These are phyloP conservation scores for Graphilbum ipis-grandicollis DNA, from an alignment of 2,329 filamentous ascomycete genomes.

Conservation along the genomic window DNA sequence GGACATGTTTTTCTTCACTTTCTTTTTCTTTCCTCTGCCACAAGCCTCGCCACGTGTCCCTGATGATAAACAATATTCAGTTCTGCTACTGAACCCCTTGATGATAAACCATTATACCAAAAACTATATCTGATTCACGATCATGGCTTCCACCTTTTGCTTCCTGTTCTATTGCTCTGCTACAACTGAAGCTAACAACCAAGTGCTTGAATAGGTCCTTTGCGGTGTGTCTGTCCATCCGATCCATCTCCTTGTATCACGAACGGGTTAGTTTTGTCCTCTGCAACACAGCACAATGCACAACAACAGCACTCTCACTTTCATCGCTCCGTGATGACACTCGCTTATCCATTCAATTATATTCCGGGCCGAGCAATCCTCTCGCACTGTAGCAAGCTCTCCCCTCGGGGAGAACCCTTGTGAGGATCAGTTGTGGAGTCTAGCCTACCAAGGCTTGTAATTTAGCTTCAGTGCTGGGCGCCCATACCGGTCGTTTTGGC, in stretches of 20 bases:
- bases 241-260: too few relatives aligned
- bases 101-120: conserved; percentile 43
- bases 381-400: conserved; percentile 43
- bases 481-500: conserved; percentile 39
- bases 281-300: too few relatives aligned
- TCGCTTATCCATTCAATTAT: conserved; percentile 67
- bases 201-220: not conserved
- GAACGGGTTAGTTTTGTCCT: not conserved
- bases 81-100: conserved; percentile 60
- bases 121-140: conserved; percentile 23
- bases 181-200: not conserved
- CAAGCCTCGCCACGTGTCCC: conserved; percentile 19
- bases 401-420: conserved; percentile 16
- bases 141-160: conserved; percentile 2
- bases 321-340: conserved; percentile 33
- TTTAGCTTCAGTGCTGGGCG: conserved; percentile 41
- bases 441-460: conserved; percentile 24
- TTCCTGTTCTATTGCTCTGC: not conserved
- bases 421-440: conserved; percentile 67
- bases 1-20: not conserved
- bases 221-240: too few relatives aligned
- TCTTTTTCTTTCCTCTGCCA: not conserved
- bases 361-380: conserved; percentile 52
- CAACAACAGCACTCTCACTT: too few relatives aligned
- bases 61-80: conserved; percentile 52